Conservation (phyloP, 306 rosid genomes). For the Cercis canadensis region DNA sequence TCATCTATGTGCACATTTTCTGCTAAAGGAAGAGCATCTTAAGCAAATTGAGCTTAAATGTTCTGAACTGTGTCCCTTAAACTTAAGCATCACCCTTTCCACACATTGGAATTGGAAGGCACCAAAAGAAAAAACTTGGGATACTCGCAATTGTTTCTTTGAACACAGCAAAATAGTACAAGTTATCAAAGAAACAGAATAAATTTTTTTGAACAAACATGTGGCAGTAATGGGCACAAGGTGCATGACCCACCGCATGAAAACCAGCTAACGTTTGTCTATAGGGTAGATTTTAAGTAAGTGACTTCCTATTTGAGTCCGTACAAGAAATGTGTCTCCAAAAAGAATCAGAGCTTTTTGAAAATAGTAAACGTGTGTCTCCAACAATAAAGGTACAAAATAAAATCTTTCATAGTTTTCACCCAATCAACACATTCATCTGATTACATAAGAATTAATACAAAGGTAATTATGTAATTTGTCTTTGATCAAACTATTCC, state of each 20-base stretch:
- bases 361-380: too few species aligned
- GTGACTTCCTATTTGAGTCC: slow-evolving; percentile 41
- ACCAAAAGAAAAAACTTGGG: slow-evolving; percentile 28
- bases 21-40: slow-evolving; percentile 43
- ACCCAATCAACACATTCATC: too few species aligned
- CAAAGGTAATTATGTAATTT: too few species aligned
- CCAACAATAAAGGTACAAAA: too few species aligned
- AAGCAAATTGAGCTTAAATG: slow-evolving; percentile 4
- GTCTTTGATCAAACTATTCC: too few species aligned
- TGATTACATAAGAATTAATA: too few species aligned
- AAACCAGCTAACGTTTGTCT: slow-evolving; percentile 52
- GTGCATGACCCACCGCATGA: slow-evolving; percentile 47
- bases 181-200: not conserved
- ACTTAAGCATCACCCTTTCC: not conserved
- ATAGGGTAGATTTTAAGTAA: slow-evolving; percentile 28
- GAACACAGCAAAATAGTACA: not conserved
- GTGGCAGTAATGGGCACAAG: slow-evolving; percentile 1
- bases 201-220: too few species aligned
- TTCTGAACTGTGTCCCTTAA: slow-evolving; percentile 12
- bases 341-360: slow-evolving; percentile 39
- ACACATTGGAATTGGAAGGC: slow-evolving; percentile 4
- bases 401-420: too few species aligned
- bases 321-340: slow-evolving; percentile 43
- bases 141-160: too few species aligned
- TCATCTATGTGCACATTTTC: slow-evolving; percentile 42